These are phyloP conservation scores for Teunomyces lycoperdinae DNA, from an alignment of 805 yeast genomes.

Conservation along the genomic window DNA sequence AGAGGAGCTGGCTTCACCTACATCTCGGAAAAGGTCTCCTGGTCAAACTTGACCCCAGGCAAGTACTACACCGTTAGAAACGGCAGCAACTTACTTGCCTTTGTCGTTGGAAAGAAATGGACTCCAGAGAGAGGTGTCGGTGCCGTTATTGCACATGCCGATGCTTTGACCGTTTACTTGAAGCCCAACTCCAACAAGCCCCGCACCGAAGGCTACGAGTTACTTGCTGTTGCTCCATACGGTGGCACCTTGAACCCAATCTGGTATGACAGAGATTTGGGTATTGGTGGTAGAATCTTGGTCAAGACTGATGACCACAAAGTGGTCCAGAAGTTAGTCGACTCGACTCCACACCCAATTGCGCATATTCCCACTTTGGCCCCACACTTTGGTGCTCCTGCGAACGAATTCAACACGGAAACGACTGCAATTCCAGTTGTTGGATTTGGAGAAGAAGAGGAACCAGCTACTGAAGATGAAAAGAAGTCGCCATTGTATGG, in stretches of 20 bases:
- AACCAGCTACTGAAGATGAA: slow-evolving; percentile 58
- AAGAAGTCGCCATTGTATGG: slow-evolving; percentile 62
- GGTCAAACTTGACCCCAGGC: slow-evolving; percentile 50
- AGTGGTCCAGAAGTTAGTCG: slow-evolving; percentile 45
- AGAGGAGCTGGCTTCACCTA: slow-evolving; percentile 60
- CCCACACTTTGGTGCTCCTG: slow-evolving; percentile 76
- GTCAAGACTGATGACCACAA: slow-evolving; percentile 36
- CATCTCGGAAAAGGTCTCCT: slow-evolving; percentile 59
- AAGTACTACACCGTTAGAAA: slow-evolving; percentile 67
- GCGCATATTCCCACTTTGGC: slow-evolving; percentile 85
- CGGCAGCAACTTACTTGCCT: slow-evolving; percentile 67
- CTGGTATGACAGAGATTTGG: slow-evolving; percentile 87
- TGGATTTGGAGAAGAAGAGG: slow-evolving; percentile 49
- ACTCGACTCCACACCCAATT: slow-evolving; percentile 64
- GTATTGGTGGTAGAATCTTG: slow-evolving; percentile 76
- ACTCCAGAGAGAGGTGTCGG: slow-evolving; percentile 64
- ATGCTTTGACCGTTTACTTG: slow-evolving; percentile 63
- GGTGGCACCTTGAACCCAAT: slow-evolving; percentile 62
- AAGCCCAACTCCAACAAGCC: slow-evolving; percentile 68
- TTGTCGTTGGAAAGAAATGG: slow-evolving; percentile 67
- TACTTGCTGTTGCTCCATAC: slow-evolving; percentile 82
- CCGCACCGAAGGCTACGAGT: slow-evolving; percentile 68
- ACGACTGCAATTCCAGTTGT: slow-evolving; percentile 76
- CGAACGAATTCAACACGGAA: slow-evolving; percentile 68
- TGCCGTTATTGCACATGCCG: slow-evolving; percentile 71